Evolutionary conservation across 345 rosid genomes (phyloP).

Genomic region (Mangifera indica): DNA sequence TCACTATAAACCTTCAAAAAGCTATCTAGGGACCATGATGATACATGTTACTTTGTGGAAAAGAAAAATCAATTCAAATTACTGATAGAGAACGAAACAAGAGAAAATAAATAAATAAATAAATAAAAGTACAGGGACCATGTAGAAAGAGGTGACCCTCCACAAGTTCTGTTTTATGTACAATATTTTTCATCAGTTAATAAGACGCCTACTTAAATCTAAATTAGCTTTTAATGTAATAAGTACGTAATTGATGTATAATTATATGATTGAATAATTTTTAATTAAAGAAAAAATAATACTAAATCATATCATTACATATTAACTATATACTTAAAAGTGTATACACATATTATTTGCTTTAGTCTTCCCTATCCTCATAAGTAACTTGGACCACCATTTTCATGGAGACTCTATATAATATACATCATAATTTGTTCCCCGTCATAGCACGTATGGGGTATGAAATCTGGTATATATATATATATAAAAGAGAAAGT

Average conservation of each 20-base stretch:
- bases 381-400: conserved; percentile 40
- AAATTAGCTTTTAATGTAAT: conserved; percentile 9
- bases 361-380: conserved; percentile 23
- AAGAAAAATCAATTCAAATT: conserved; percentile 18
- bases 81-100: background rate
- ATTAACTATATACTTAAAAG: too few relatives aligned
- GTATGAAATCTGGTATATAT: conserved; percentile 13
- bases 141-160: conserved; percentile 20
- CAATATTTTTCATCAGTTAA: background rate
- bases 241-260: too few relatives aligned
- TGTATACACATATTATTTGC: conserved; percentile 10
- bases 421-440: conserved; percentile 33
- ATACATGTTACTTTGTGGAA: conserved; percentile 20
- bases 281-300: too few relatives aligned
- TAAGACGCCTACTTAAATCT: background rate
- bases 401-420: conserved; percentile 21
- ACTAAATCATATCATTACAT: too few relatives aligned
- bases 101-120: too few relatives aligned
- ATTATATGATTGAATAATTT: too few relatives aligned
- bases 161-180: conserved; percentile 9
- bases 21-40: conserved; percentile 36
- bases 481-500: too few relatives aligned
- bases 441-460: conserved; percentile 33
- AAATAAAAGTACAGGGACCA: background rate
- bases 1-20: too few relatives aligned